Base-by-base conservation (phyloP, 306 rosid genomes). In the Glycyrrhiza uralensis region DNA sequence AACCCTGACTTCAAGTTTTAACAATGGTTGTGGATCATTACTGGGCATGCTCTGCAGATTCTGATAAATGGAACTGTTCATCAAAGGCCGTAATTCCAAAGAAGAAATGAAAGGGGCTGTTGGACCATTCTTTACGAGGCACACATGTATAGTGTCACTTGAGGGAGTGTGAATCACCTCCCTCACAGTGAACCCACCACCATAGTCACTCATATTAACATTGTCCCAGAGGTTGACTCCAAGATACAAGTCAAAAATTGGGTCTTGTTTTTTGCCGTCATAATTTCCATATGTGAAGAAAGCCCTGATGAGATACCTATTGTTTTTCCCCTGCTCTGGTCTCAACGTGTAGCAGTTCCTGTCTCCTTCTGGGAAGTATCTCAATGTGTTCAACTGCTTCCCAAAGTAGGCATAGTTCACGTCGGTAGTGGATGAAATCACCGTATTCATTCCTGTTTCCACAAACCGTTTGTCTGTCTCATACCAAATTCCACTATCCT, bases 271-370 rank as follows among this genome's bases (percentile, higher is more conserved):
- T 54, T 82, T 68, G 49, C 20, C 49, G 24, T 90, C 85, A 7
- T 85, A 90, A 4, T 84, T 80, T 1, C 84, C 85, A 20, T 89
- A 83, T 0, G 74, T 7, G 39, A 86, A 84, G 4, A 41, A 7
- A 39, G 89, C 85, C 65, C 85, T 57, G n/a, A 90, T 77, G n/a
- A 87, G 23, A 44, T 80, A 87, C 0, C 46, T 81, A 60, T 23
- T 74, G 30, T 76, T 54, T 51, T 26, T 78, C 0, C 79, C 85
- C 5, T 57, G 44, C 5, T 74, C 72, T 0, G 87, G 81, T 6
- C 30, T 79, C 29, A 88, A 67, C 7, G 60, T 67, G 71, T 84
- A 90, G 72, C 96, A 90, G 30, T 82, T 89, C 54, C 71, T 79
- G 4, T 5, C 47, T 52, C 87, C 87, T 0, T 57, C 12, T 4